phyloP scores from a whole-genome alignment of 176 grass and related monocot species.

The Musa itinerans region DNA sequence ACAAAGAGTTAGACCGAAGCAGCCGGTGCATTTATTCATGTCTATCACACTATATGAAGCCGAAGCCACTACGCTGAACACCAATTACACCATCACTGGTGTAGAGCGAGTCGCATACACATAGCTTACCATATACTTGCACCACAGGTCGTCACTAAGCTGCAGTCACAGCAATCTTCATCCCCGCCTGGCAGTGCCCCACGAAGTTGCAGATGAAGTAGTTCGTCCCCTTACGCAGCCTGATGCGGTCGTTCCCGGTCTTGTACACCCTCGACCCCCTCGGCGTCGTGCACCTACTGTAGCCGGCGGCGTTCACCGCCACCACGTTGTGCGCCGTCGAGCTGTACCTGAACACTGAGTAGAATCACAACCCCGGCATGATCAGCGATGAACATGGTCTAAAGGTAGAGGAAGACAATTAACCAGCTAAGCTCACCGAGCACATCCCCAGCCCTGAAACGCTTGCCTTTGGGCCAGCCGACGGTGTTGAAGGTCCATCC shows the following conservation, averaged over 20 bases:
- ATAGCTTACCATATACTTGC: too few relatives aligned
- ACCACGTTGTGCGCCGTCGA: constrained; percentile 15
- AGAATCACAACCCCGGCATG: not conserved
- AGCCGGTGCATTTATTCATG: too few relatives aligned
- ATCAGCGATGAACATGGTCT: not conserved
- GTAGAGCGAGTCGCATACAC: too few relatives aligned
- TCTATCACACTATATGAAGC: too few relatives aligned
- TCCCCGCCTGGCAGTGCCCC: constrained; percentile 22
- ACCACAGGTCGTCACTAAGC: not conserved
- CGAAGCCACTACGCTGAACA: too few relatives aligned
- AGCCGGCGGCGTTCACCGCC: constrained; percentile 7
- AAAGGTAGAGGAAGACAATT: not conserved
- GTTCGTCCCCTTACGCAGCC: constrained; percentile 7
- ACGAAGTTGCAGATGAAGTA: constrained; percentile 19
- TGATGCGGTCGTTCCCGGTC: constrained; percentile 18
- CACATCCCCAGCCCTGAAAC: constrained; percentile 20
- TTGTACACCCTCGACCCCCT: constrained; percentile 8
- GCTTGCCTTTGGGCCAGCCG: constrained; percentile 15
- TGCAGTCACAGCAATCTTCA: constrained; percentile 17
- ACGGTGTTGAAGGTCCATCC: constrained; percentile 18
- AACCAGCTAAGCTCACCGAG: not conserved
- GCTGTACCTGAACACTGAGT: constrained; percentile 21
- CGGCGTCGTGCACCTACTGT: constrained; percentile 15
- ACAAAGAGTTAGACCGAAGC: too few relatives aligned
- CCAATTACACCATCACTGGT: too few relatives aligned